Base-by-base conservation (phyloP, 352 stramenopile genomes). In the Phytophthora europaea region DNA sequence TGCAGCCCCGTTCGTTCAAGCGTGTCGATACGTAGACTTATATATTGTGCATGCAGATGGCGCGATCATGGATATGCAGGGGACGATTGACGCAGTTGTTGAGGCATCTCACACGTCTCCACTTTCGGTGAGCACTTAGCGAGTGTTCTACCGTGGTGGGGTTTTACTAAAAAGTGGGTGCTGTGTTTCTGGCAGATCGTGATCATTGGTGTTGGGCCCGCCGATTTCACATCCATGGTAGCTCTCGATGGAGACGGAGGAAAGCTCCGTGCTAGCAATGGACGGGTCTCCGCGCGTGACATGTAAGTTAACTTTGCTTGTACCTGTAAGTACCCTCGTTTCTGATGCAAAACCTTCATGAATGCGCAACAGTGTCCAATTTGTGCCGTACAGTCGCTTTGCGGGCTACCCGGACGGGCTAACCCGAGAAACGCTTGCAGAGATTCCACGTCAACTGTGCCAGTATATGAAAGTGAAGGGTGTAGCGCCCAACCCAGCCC, bases 1-100 rank as follows among this genome's bases (percentile, higher is more conserved):
- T 48, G 40, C 40, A 48, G 9, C 40, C 13, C 28, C 22, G 20
- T 52, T 43, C 4, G 8, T 64, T 53, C 12, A 6, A 36, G 43
- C 7, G 15, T 61, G 18, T 34, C 18, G 20, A 26, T 47, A 12
- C 16, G 7, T 61, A 40, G 54, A 8, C 18, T 59, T 34, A 62
- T 66, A 26, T 12, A 38, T 12, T 28, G 13, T 18, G 9, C 31
- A 51, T 61, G 20, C 61, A 87, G 84, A 98, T 71, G 92, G 91
- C 38, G 88, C 81, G 23, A 97, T 97, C 53, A 95, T 96, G 81
- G 92, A 98, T 66, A 96, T 97, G 88, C 76, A 90, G 22, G 65
- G 61, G 16, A 92, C 85, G 12, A 83, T 89, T 61, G 78, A 86
- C 28, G 75, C 84, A 6, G 75, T 94, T 22, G 81, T 92, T 22